These are phyloP conservation scores for Spergularia bocconei DNA, from an alignment of 148 eudicot species.

Conservation along the genomic window DNA sequence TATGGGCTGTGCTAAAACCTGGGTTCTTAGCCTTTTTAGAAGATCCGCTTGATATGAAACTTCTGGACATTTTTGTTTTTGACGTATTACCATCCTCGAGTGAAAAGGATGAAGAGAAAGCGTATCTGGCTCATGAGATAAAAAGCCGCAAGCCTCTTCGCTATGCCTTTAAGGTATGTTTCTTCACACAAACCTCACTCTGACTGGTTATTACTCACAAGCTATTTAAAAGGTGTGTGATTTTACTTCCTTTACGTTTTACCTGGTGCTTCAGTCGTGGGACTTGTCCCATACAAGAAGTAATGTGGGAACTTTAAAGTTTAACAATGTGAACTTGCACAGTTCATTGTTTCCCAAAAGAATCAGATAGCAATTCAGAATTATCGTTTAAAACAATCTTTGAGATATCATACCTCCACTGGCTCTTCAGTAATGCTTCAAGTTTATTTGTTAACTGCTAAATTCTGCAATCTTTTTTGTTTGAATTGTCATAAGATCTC, in stretches of 20 bases:
- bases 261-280: not conserved
- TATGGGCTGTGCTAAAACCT: conserved; percentile 84
- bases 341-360: not conserved
- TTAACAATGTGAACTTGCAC: not conserved
- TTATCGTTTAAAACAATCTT: not conserved
- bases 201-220: not conserved
- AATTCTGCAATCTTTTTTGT: conserved; percentile 13
- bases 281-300: not conserved
- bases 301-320: not conserved
- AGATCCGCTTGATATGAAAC: conserved; percentile 75
- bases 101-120: conserved; percentile 61
- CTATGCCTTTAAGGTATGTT: conserved; percentile 66
- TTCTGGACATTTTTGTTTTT: conserved; percentile 83
- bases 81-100: conserved; percentile 79
- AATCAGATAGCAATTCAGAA: not conserved
- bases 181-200: not conserved
- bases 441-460: conserved; percentile 2
- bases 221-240: not conserved
- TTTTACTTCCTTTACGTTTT: not conserved
- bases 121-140: conserved; percentile 72
- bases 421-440: not conserved
- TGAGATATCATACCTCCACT: not conserved
- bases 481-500: conserved; percentile 50
- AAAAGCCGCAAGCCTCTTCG: conserved; percentile 80
- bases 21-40: conserved; percentile 92